A percentile compares a stretch with the other conserved stretches of the same genome.
Conservation (phyloP, 371 early-diverging fungal genomes). For the Mortierella sp. region DNA sequence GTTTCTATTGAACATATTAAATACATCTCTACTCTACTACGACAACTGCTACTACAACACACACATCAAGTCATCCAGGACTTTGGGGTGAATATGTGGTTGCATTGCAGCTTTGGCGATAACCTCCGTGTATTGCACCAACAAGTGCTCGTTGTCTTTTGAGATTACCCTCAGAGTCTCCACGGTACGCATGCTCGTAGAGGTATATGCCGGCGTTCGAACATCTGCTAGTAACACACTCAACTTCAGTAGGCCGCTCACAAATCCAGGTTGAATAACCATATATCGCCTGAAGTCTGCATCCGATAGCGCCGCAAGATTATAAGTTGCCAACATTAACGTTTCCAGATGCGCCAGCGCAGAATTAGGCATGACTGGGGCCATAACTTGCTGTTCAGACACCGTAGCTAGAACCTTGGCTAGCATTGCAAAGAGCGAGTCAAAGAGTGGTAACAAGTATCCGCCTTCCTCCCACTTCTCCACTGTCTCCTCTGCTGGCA, state of each 20-base stretch:
- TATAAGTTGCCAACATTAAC: conserved; percentile 67
- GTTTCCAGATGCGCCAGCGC: conserved; percentile 67
- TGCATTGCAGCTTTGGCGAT: conserved; percentile 56
- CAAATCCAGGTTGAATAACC: conserved; percentile 56
- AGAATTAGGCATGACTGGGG: conserved; percentile 35
- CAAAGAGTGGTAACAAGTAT: conserved; percentile 59
- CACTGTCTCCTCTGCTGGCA: conserved; percentile 42
- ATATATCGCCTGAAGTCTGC: conserved; percentile 57
- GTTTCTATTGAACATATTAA: not conserved
- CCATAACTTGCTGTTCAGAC: conserved; percentile 23
- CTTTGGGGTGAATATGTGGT: conserved; percentile 46
- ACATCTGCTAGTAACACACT: conserved; percentile 67
- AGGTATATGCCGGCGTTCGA: conserved; percentile 53
- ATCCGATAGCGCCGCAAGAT: conserved; percentile 62
- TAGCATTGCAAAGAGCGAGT: conserved; percentile 62
- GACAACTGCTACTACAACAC: conserved; percentile 29
- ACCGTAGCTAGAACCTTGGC: conserved; percentile 56
- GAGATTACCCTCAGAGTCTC: conserved; percentile 52
- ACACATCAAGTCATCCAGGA: conserved; percentile 51
- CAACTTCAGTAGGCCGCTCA: conserved; percentile 62
- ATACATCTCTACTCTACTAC: conserved; percentile 2
- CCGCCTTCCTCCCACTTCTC: conserved; percentile 58
- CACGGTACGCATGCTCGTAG: conserved; percentile 49
- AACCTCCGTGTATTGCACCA: conserved; percentile 54
- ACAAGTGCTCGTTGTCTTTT: conserved; percentile 48